Base-by-base conservation (phyloP, 768 basidiomycete genomes). In the Kwoniella newhampshirensis region DNA sequence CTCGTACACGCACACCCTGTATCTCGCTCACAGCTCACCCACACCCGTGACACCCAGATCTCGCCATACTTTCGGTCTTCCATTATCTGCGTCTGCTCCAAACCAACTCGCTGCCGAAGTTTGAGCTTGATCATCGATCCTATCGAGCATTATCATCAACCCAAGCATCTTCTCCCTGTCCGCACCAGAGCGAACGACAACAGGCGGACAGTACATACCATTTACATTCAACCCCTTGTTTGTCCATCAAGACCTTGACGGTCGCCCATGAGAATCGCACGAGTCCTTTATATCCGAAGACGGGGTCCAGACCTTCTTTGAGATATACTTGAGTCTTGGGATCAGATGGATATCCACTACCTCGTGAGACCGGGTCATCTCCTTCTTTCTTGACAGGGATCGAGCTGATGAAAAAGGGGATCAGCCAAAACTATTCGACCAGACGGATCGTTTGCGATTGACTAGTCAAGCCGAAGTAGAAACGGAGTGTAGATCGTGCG, bases 181-280 rank as follows among this genome's bases (percentile, higher is more conserved):
- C 13, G 17, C 44, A 45, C 18, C 27, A 26, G 15, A 18, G 26
- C 32, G 6, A 13, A 32, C n/a, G n/a, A n/a, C n/a, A n/a, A n/a
- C n/a, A 13, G 13, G 32, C 13, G 6, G 32, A 32, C 13, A 32
- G 32, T 20, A 65, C 76, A 2, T 35, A 93, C 94, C 96, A 99
- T 78, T 87, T 84, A 11, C 89, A 85, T 1, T 80, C 67, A 73
- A 90, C 86, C 0, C 83, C 94, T 36, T 84, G 79, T 70, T 88
- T 88, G 47, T 94, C 91, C 15, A 99, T 78, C 2, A 85, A 74
- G 1, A 89, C 82, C 71, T 91, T 92, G 59, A 93, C 85, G 0
- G 96, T 96, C 2, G 89, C 85, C 96, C 96, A 99, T 1, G 89
- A 91, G 78, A 98, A 98, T 17, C 96, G 84, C 2, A 85, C 93